Evolutionary conservation across 1,139 yeast species (phyloP), one percentile per base, ranked within the genome.

Genomic region (Nakaseomyces bracarensis): DNA sequence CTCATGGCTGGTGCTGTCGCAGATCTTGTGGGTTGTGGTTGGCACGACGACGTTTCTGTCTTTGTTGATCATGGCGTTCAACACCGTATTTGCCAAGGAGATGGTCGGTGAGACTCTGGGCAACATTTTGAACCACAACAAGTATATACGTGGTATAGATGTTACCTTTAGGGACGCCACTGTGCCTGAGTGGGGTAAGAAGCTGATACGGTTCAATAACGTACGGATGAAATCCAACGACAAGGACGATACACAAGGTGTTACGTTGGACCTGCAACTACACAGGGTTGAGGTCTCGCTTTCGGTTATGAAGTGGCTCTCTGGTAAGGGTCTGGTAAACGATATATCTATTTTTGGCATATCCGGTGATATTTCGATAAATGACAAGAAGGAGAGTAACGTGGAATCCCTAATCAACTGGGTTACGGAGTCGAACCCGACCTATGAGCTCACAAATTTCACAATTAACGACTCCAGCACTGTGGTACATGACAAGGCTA

Each of bases 1-100:
- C 36, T 78, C 64, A 3, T 59, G 64, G 64, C 38, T 59, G 14
- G 48, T 58, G 5, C 41, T 59, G 18, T 58, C 64, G 9, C 64
- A 59, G 41, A 44, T 56, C 7, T 20, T 50, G 3, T 51, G 83
- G 83, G 59, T 78, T n/a, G 59, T 77, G 0, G 56, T 77, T 37
- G 82, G 83, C 2, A 78, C 84, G 2, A 78, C 84, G 1, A 78
- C 83, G 0, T 77, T 78, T 54, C 77, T 76, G 2, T 69, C 80
- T 26, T 66, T 72, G 23, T 54, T 73, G 5, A 64, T 77, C 60
- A 71, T 75, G 49, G 69, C 74, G 0, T 55, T 75, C 2, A 65
- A 66, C 42, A 64, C 69, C 2, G 57, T 66, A 4, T 64, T 65
- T 46, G 68, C 69, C 6, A 64, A 64, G 41, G 69, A 65, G 43